phyloP scores from a whole-genome alignment of 179 eudicot genomes.

The Amaranthus tricolor region DNA sequence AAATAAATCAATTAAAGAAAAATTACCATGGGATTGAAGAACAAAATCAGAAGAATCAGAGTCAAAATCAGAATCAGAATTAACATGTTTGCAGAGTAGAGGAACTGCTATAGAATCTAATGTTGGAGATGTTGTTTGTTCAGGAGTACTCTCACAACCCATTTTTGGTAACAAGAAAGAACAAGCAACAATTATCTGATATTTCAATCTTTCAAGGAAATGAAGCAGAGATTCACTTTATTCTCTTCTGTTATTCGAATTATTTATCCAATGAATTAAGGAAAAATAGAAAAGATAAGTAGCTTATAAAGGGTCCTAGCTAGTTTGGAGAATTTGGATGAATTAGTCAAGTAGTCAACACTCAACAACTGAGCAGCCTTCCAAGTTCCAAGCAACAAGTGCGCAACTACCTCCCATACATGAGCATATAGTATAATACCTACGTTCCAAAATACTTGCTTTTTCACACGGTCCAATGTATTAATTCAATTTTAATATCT shows the following conservation, averaged over 20 bases:
- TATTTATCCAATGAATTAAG: not conserved
- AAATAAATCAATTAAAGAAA: not conserved
- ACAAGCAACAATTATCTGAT: not conserved
- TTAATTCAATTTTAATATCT: too few relatives aligned
- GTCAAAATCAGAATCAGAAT: not conserved
- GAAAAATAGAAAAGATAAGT: not conserved
- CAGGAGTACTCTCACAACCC: not conserved
- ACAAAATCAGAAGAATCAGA: conserved; percentile 25
- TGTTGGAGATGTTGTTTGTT: not conserved
- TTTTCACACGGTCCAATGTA: too few relatives aligned
- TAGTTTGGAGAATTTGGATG: too few relatives aligned
- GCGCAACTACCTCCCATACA: too few relatives aligned
- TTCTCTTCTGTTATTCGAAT: not conserved
- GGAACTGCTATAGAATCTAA: not conserved
- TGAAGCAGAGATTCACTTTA: not conserved
- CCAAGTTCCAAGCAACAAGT: too few relatives aligned
- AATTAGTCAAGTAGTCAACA: too few relatives aligned
- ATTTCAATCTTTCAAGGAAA: not conserved
- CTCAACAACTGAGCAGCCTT: too few relatives aligned
- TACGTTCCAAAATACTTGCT: too few relatives aligned
- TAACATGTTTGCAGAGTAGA: not conserved
- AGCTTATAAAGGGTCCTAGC: not conserved
- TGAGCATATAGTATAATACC: too few relatives aligned
- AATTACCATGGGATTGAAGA: conserved; percentile 31
- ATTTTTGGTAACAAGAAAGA: not conserved